Base-by-base conservation (phyloP, 768 basidiomycete genomes). In the Lanmaoa pseudosensibilis region DNA sequence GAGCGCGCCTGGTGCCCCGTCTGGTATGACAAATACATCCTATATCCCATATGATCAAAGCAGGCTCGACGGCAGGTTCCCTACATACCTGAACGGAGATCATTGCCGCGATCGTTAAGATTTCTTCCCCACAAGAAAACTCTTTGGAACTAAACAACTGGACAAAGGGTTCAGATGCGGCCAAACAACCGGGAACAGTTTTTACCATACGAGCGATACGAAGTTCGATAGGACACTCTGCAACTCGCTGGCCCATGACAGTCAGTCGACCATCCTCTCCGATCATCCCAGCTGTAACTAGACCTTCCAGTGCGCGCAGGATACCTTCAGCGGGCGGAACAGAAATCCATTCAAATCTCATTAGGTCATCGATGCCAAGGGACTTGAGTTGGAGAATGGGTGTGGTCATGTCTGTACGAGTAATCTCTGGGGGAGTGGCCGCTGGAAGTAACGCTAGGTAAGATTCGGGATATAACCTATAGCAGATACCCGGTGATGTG, bases 311-410 rank as follows among this genome's bases (percentile, higher is more conserved):
- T 18, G 94, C 94, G 38, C 94, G 79, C 43, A 94, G 74, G 34
- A 98, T 82, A 63, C 86, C 88, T 69, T 92, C 90, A 12, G 88
- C 86, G 3, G 94, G 92, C 34, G 97, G 97, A 0, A 86, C 77
- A 32, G 88, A 87, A 33, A 98, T 83, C 90, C 94, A 99, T 67
- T 98, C 94, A 68, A 98, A 96, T 67, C 90, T 91, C 83, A 97
- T 88, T 15, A 98, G 71, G 71, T 99, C 93, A 62, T 98, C 90
- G 44, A 99, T 90, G 10, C 97, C 97, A 32, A 99, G 80, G 0
- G 91, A 90, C 72, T 98, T 98, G 47, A 98, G 81, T 69, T 98
- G 95, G 18, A 99, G 76, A 49, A 99, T 88, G 5, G 93, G 90
- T 3, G 92, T 89, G 0, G 90, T 89, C 75, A 99, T 83, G 65